Evolutionary conservation across 305 asterid species (phyloP), one percentile per base, ranked within the genome.

Genomic region (Solanum chacoense): DNA sequence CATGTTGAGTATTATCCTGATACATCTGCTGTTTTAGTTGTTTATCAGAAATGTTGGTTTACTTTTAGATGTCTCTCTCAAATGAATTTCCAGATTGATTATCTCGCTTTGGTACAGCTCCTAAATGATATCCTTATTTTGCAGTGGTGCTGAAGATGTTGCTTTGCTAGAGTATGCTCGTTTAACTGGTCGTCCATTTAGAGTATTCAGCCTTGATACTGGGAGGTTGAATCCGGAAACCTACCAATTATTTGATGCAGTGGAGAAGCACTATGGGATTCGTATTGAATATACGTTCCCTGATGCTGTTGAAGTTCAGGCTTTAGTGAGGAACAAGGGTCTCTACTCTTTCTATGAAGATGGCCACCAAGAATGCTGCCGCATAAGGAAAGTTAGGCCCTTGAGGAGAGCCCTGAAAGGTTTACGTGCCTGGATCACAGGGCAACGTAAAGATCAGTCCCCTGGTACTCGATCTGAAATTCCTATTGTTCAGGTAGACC

Each of bases 291-390:
- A 95, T 96, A 95, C 91, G 97, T 96, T 93, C 42, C 94, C 94
- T 1, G 95, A 93, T 76, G 90, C 93, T 35, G 92, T 87, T 22
- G 94, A 93, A 89, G 95, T 93, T 81, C 92, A 93, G 91, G 91
- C 91, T 29, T 87, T 93, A 40, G 90, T 97, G 83, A 92, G 98
- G 89, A 93, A 87, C 91, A 97, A 96, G 90, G 99, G 98, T 8
- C 97, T 96, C 2, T 96, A 95, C 92, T 97, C 99, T 16, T 96
- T 96, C 93, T 96, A 96, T 7, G 98, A 95, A 74, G 99, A 97
- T 24, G 99, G 98, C 26, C 99, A 97, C 91, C 99, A 97, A 85
- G 99, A 96, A 79, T 96, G 99, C 94, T 97, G 99, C 93, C 94
- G 98, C 11, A 95, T 97, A 59, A 93, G 99, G 91, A 96, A 97